These are phyloP conservation scores for Monosporozyma siamensis DNA, from an alignment of 805 yeast species.

Conservation along the genomic window DNA sequence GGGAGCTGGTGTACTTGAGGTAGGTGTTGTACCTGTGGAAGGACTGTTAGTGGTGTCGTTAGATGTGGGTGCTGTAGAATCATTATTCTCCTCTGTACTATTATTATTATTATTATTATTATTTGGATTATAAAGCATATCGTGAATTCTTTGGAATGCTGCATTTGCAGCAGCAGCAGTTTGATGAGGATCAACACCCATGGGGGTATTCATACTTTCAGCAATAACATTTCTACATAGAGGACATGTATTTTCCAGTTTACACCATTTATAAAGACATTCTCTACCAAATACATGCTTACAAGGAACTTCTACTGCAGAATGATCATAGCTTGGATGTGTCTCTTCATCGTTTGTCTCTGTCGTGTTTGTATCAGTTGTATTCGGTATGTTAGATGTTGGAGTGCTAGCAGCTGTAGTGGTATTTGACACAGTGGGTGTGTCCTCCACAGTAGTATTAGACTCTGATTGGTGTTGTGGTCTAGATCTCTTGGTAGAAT, in stretches of 20 bases:
- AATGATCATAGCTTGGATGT: constrained; percentile 38
- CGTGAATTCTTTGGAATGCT: constrained; percentile 3
- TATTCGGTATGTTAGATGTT: not conserved
- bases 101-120: constrained; percentile 5
- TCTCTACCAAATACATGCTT: constrained; percentile 77
- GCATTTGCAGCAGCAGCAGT: constrained; percentile 4
- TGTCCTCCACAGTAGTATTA: not conserved
- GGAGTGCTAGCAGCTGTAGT: constrained; percentile 2
- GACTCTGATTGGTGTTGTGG: not conserved
- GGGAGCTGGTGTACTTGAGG: not conserved
- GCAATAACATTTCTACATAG: constrained; percentile 60
- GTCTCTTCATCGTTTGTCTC: constrained; percentile 11
- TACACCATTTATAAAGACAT: constrained; percentile 83
- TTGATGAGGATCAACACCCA: constrained; percentile 4
- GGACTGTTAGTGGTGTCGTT: not conserved
- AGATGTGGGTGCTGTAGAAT: no score
- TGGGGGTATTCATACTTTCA: constrained; percentile 7
- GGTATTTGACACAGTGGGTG: constrained; percentile 2
- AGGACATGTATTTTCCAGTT: constrained; percentile 69
- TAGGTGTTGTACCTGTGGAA: not conserved
- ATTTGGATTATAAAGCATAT: constrained; percentile 2
- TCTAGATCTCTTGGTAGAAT: not conserved
- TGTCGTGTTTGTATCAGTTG: no score
- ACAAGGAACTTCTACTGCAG: constrained; percentile 72
- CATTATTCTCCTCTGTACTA: not conserved